These are phyloP conservation scores for Clarireedia monteithiana DNA, from an alignment of 2,329 filamentous ascomycete species.

Conservation along the genomic window DNA sequence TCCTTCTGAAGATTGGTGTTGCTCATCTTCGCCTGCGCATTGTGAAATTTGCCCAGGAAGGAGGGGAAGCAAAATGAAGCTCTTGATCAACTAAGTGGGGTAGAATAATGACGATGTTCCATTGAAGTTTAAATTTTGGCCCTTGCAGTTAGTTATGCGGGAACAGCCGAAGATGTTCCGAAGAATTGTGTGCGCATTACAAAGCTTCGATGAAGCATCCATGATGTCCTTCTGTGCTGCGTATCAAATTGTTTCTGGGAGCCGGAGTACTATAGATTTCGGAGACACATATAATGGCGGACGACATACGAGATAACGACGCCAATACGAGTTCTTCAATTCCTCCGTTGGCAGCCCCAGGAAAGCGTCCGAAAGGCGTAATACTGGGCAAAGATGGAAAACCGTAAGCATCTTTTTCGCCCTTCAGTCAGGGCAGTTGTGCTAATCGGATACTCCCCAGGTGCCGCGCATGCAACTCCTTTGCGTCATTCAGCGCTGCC, in stretches of 20 bases:
- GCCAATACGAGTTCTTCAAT: constrained; percentile 5
- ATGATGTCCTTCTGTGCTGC: too few relatives aligned
- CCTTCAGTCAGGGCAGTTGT: neutral
- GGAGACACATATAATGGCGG: constrained; percentile 19
- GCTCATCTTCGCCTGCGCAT: neutral
- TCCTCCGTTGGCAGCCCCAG: constrained; percentile 17
- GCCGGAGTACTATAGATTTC: neutral
- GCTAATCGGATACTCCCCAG: constrained; percentile 33
- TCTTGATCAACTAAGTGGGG: neutral
- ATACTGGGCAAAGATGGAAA: constrained; percentile 76
- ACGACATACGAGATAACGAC: constrained; percentile 24
- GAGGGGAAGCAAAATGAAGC: neutral
- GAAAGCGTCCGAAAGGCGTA: constrained; percentile 61
- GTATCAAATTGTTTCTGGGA: neutral
- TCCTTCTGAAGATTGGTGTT: neutral
- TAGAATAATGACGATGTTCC: neutral
- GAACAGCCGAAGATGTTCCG: neutral
- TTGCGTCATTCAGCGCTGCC: constrained; percentile 52
- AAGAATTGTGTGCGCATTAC: neutral
- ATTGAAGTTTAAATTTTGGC: neutral
- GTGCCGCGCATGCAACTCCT: constrained; percentile 63
- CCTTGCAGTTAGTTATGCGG: neutral
- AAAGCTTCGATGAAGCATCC: neutral
- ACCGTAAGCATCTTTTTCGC: constrained; percentile 51
- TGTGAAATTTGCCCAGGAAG: neutral